These are phyloP conservation scores for Phytopythium mirpurense DNA, from an alignment of 352 stramenopile genomes.

Conservation along the genomic window DNA sequence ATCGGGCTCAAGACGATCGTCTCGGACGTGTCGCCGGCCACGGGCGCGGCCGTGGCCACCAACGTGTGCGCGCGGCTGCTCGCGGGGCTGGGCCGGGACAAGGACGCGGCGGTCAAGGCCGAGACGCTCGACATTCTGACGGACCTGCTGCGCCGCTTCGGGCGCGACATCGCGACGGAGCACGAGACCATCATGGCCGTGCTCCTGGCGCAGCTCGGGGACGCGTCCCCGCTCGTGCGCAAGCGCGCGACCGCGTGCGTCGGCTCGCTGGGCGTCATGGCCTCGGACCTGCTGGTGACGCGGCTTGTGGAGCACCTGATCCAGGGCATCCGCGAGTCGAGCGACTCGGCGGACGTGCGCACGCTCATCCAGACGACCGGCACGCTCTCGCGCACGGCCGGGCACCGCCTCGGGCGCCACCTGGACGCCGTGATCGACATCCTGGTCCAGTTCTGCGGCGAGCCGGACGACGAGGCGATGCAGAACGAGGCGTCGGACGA, in stretches of 20 bases:
- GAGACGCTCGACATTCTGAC: conserved; percentile 97
- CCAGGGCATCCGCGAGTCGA: conserved; percentile 81
- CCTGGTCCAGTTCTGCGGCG: conserved; percentile 93
- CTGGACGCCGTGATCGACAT: conserved; percentile 96
- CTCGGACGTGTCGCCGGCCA: conserved; percentile 89
- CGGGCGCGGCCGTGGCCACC: conserved; percentile 83
- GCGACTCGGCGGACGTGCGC: conserved; percentile 71
- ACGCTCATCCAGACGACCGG: conserved; percentile 97
- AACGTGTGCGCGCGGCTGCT: conserved; percentile 66
- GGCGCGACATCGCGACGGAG: conserved; percentile 82
- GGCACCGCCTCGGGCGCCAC: conserved; percentile 93
- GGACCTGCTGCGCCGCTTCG: conserved; percentile 96
- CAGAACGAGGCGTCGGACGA: conserved; percentile 94
- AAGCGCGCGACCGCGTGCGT: conserved; percentile 96
- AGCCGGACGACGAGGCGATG: conserved; percentile 88
- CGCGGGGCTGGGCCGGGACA: conserved; percentile 51
- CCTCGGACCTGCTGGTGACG: conserved; percentile 92
- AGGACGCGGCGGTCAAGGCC: conserved; percentile 83
- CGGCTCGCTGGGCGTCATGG: conserved; percentile 93
- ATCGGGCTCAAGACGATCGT: conserved; percentile 98
- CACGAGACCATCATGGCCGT: conserved; percentile 89
- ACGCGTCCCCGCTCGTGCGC: conserved; percentile 86
- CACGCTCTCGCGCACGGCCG: conserved; percentile 94
- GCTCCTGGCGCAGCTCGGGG: conserved; percentile 78
- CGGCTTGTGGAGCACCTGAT: conserved; percentile 92